A percentile compares a stretch with the other conserved stretches of the same genome.
Evolutionary conservation across 495 filamentous ascomycete species (phyloP).

Genomic region (Ramalina intermedia): DNA sequence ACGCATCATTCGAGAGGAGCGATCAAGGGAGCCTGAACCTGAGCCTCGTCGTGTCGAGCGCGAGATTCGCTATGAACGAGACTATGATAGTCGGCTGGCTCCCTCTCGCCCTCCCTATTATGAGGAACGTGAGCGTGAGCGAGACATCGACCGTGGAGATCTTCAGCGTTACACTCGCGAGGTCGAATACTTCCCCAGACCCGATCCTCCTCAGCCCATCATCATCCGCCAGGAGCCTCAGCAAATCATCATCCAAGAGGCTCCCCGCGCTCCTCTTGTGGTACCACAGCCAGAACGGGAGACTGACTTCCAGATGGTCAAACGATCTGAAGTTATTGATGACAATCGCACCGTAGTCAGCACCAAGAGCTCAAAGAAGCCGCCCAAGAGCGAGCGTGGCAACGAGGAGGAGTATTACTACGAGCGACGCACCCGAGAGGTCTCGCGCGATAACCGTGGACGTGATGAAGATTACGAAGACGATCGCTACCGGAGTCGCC

Average conservation of each 20-base stretch:
- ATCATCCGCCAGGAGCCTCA: constrained; percentile 58
- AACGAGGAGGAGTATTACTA: constrained; percentile 21
- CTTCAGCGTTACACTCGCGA: constrained; percentile 51
- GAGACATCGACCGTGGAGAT: constrained; percentile 40
- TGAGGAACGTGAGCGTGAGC: constrained; percentile 18
- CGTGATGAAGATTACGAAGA: constrained; percentile 57
- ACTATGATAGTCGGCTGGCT: constrained; percentile 24
- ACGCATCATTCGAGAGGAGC: constrained; percentile 15
- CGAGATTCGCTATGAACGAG: constrained; percentile 33
- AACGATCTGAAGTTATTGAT: constrained; percentile 42
- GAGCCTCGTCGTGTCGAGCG: constrained; percentile 37
- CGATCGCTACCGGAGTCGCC: constrained; percentile 38
- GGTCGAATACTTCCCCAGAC: constrained; percentile 50
- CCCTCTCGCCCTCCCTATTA: constrained; percentile 24
- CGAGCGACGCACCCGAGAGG: constrained; percentile 22
- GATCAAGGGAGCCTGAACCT: constrained; percentile 26
- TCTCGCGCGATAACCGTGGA: constrained; percentile 14
- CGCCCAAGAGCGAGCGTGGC: constrained; percentile 22
- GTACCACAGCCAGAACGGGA: constrained; percentile 39
- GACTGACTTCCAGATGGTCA: constrained; percentile 52
- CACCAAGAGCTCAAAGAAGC: constrained; percentile 27
- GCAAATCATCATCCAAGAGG: constrained; percentile 61
- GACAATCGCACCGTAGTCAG: background rate
- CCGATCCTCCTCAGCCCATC: constrained; percentile 42
- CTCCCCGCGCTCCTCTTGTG: constrained; percentile 53